phyloP scores from a whole-genome alignment of 116 monocot species.

The Posidonia oceanica region DNA sequence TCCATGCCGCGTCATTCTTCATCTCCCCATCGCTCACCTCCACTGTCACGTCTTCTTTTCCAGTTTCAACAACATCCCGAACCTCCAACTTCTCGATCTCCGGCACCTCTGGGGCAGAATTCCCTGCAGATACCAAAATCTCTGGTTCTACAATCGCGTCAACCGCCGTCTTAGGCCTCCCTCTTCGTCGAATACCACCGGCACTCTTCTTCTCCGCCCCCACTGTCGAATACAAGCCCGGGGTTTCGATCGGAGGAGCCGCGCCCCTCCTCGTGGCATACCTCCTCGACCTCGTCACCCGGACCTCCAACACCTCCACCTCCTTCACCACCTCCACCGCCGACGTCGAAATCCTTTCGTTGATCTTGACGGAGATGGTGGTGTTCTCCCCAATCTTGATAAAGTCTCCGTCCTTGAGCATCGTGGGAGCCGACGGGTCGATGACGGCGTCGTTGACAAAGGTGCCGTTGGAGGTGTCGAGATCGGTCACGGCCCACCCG shows the following conservation, averaged over 20 bases:
- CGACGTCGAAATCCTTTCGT: background rate
- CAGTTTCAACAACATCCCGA: background rate
- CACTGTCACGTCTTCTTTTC: too few species aligned
- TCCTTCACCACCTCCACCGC: background rate
- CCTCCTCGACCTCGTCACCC: conserved; percentile 3
- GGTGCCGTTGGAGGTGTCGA: conserved; percentile 72
- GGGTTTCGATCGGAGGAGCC: too few species aligned
- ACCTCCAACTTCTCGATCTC: background rate
- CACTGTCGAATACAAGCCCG: background rate
- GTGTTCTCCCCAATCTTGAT: conserved; percentile 64
- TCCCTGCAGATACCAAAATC: too few species aligned
- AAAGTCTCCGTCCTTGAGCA: conserved; percentile 37
- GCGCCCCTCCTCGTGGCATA: background rate
- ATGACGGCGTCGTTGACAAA: conserved; percentile 39
- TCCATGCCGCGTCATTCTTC: background rate
- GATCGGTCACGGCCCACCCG: conserved; percentile 38
- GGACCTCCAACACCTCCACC: background rate
- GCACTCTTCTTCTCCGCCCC: background rate
- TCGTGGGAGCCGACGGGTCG: conserved; percentile 17
- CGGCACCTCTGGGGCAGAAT: background rate
- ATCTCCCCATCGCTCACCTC: background rate
- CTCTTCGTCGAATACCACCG: background rate
- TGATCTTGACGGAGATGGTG: conserved; percentile 32
- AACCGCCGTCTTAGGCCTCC: background rate
- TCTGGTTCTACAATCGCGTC: background rate